These are phyloP conservation scores for Pichia nanzhaoensis DNA, from an alignment of 805 yeast genomes.

Conservation along the genomic window DNA sequence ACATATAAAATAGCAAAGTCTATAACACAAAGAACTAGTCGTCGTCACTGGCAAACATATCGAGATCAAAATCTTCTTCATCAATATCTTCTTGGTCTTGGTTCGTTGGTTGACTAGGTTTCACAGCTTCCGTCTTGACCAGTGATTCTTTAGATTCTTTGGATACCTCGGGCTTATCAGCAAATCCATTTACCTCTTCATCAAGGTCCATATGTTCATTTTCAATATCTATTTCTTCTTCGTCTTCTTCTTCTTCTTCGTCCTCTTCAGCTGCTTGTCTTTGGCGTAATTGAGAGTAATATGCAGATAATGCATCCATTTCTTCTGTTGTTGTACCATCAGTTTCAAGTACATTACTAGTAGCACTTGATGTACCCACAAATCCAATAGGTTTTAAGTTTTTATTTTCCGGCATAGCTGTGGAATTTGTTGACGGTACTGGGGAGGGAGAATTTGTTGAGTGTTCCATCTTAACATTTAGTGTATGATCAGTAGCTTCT, in stretches of 20 bases:
- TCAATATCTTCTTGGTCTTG: constrained; percentile 7
- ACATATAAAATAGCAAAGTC: constrained; percentile 1
- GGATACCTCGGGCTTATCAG: not conserved
- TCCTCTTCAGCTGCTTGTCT: constrained; percentile 59
- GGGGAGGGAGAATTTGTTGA: no score
- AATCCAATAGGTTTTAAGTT: not conserved
- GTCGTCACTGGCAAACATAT: constrained; percentile 13
- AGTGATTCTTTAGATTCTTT: not conserved
- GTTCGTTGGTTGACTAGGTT: not conserved
- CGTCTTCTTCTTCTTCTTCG: constrained; percentile 39
- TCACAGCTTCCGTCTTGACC: not conserved
- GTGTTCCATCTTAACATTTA: not conserved
- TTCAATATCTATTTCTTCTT: constrained; percentile 8
- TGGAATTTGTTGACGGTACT: no score
- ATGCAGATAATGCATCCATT: constrained; percentile 65
- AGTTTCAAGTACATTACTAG: no score
- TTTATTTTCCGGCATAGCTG: no score
- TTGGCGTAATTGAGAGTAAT: constrained; percentile 70
- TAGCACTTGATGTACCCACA: no score
- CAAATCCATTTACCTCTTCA: not conserved
- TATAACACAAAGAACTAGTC: not conserved
- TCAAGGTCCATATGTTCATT: constrained; percentile 8
- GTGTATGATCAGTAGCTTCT: no score
- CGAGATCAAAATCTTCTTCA: constrained; percentile 14
- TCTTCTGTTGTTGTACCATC: constrained; percentile 45